These are phyloP conservation scores for Pezizomycotina sp. DNA, from an alignment of 2,329 filamentous ascomycete genomes.

Conservation along the genomic window DNA sequence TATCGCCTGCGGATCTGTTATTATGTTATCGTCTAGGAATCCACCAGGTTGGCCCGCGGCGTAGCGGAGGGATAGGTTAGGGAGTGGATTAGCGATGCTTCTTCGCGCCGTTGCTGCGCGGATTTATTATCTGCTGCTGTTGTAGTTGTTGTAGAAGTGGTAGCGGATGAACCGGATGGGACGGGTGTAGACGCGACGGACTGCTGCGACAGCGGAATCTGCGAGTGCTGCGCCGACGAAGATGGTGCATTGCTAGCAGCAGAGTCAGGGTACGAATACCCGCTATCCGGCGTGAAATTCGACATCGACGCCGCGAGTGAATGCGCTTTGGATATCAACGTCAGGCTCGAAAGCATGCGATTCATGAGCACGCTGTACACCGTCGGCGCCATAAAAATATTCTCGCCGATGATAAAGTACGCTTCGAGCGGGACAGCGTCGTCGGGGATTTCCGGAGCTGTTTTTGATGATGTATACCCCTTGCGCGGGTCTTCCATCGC, in stretches of 20 bases:
- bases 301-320: conserved; percentile 22
- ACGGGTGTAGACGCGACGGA: conserved; percentile 38
- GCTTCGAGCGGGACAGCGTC: conserved; percentile 36
- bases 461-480: too few species aligned
- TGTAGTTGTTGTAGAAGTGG: conserved; percentile 26
- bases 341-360: conserved; percentile 35
- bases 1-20: conserved; percentile 42
- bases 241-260: too few species aligned
- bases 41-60: conserved; percentile 45
- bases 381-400: conserved; percentile 50
- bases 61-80: conserved; percentile 35
- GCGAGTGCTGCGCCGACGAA: too few species aligned
- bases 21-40: conserved; percentile 52
- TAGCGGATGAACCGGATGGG: conserved; percentile 25
- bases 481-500: conserved; percentile 44
- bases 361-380: conserved; percentile 43
- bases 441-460: conserved; percentile 37
- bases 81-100: conserved; percentile 31
- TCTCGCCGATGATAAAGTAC: conserved; percentile 49
- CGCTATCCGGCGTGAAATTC: conserved; percentile 38
- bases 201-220: conserved; percentile 32
- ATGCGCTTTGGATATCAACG: conserved; percentile 25
- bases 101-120: too few species aligned
- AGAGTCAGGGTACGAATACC: conserved; percentile 30
- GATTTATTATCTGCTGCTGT: conserved; percentile 16